These are phyloP conservation scores for Penicillium verhagenii DNA, from an alignment of 495 filamentous ascomycete species.

Conservation along the genomic window DNA sequence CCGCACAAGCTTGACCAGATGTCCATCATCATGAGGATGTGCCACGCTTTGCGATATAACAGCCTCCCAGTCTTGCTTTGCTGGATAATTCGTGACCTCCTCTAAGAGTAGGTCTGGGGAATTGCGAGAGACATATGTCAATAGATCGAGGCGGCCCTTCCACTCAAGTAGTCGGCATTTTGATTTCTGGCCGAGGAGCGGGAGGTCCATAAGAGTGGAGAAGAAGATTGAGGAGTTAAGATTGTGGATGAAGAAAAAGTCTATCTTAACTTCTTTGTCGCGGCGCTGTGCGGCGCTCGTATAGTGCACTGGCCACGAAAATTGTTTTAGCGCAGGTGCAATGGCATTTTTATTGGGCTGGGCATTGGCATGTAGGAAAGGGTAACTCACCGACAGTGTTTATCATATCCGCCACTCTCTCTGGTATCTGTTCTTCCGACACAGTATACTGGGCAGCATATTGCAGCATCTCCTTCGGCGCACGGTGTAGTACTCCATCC, in stretches of 20 bases:
- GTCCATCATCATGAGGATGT: conserved; percentile 70
- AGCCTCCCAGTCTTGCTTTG: conserved; percentile 46
- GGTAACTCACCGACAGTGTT: conserved; percentile 52
- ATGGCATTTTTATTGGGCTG: not conserved
- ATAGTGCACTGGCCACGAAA: conserved; percentile 49
- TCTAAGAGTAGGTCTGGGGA: conserved; percentile 53
- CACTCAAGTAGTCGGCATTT: conserved; percentile 70
- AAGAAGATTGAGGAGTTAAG: conserved; percentile 65
- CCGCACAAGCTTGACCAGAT: conserved; percentile 69
- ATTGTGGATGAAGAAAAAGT: conserved; percentile 80
- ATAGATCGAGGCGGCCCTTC: conserved; percentile 69
- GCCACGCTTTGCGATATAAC: conserved; percentile 54
- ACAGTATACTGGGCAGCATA: conserved; percentile 61
- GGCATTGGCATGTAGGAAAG: not conserved
- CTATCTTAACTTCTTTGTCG: conserved; percentile 64
- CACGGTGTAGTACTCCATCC: conserved; percentile 63
- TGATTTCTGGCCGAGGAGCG: conserved; percentile 29
- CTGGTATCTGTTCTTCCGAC: conserved; percentile 59
- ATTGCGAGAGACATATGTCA: conserved; percentile 63
- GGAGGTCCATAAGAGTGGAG: conserved; percentile 46
- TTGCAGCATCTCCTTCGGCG: conserved; percentile 59
- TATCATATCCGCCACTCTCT: conserved; percentile 74
- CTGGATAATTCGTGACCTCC: conserved; percentile 53
- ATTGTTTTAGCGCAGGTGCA: not conserved
- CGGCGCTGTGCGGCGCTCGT: conserved; percentile 61